Evolutionary conservation across 1,139 yeast species (phyloP).

Genomic region (Nakaseomyces nivariensis): DNA sequence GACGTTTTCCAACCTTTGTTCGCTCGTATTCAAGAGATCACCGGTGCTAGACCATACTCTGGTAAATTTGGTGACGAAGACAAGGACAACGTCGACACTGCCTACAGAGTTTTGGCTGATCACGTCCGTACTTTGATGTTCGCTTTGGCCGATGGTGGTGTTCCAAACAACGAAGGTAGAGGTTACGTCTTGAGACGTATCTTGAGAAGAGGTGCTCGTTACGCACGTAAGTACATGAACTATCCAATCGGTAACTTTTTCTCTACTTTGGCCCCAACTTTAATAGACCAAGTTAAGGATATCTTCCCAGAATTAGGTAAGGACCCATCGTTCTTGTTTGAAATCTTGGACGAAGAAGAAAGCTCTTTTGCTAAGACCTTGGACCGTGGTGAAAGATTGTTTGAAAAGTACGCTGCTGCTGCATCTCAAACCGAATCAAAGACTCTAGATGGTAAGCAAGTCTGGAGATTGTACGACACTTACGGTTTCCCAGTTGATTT

Average conservation of each 20-base stretch:
- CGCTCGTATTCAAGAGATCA: constrained; percentile 74
- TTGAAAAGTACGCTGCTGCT: constrained; percentile 81
- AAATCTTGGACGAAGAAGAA: constrained; percentile 92
- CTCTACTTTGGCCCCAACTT: constrained; percentile 83
- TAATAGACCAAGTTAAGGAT: constrained; percentile 77
- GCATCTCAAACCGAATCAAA: constrained; percentile 71
- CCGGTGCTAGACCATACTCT: constrained; percentile 82
- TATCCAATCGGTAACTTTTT: constrained; percentile 92
- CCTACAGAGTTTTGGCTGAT: constrained; percentile 95
- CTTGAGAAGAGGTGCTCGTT: constrained; percentile 94
- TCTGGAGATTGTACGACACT: constrained; percentile 98
- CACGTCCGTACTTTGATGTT: constrained; percentile 94
- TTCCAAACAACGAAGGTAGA: constrained; percentile 97
- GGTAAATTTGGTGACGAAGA: constrained; percentile 94
- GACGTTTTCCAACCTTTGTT: constrained; percentile 91
- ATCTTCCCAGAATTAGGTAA: constrained; percentile 83
- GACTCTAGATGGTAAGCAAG: constrained; percentile 83
- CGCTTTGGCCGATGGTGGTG: constrained; percentile 97
- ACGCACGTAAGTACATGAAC: constrained; percentile 90
- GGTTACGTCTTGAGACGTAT: constrained; percentile 96
- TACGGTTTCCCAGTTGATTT: constrained; percentile 98
- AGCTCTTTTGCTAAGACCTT: constrained; percentile 87
- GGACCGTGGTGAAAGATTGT: constrained; percentile 95
- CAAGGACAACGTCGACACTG: constrained; percentile 89
- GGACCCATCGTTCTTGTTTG: constrained; percentile 68